These are phyloP conservation scores for Alnus glutinosa DNA, from an alignment of 306 rosid genomes.

Conservation along the genomic window DNA sequence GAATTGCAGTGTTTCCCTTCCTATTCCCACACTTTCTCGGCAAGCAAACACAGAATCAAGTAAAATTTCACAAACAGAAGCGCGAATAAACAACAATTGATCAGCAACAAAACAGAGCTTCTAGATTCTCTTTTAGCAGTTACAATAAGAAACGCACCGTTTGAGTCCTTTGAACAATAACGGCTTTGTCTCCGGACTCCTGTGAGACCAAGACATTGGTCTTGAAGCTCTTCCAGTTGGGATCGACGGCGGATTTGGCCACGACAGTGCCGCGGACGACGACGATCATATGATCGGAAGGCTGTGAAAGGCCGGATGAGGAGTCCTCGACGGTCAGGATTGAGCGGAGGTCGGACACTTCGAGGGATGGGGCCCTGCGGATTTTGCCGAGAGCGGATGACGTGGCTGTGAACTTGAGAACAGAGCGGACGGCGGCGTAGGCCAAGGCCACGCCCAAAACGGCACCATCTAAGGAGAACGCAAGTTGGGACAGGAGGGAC, in stretches of 20 bases:
- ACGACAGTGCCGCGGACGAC: conserved; percentile 77
- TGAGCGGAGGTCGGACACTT: conserved; percentile 80
- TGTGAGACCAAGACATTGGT: conserved; percentile 53
- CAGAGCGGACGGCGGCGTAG: conserved; percentile 60
- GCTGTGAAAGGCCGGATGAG: conserved; percentile 6
- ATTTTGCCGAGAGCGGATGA: conserved; percentile 62
- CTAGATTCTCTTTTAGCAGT: not conserved
- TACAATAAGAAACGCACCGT: conserved; percentile 38
- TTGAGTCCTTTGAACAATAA: conserved; percentile 66
- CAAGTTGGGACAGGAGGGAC: conserved; percentile 67
- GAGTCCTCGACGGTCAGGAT: conserved; percentile 38
- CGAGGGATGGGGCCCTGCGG: conserved; percentile 55
- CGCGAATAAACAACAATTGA: not conserved
- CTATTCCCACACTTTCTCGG: not conserved
- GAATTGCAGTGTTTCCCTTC: not conserved
- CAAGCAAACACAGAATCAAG: not conserved
- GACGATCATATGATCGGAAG: conserved; percentile 40
- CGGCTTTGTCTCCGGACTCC: conserved; percentile 74
- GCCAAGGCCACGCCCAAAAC: conserved; percentile 70
- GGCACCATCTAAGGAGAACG: conserved; percentile 83
- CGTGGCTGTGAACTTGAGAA: conserved; percentile 44
- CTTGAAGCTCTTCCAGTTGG: conserved; percentile 48
- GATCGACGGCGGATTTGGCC: conserved; percentile 62
- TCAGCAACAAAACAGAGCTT: not conserved
- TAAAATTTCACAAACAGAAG: not conserved